phyloP scores from a whole-genome alignment of 176 grass and related monocot species.

The Elaeis guineensis region DNA sequence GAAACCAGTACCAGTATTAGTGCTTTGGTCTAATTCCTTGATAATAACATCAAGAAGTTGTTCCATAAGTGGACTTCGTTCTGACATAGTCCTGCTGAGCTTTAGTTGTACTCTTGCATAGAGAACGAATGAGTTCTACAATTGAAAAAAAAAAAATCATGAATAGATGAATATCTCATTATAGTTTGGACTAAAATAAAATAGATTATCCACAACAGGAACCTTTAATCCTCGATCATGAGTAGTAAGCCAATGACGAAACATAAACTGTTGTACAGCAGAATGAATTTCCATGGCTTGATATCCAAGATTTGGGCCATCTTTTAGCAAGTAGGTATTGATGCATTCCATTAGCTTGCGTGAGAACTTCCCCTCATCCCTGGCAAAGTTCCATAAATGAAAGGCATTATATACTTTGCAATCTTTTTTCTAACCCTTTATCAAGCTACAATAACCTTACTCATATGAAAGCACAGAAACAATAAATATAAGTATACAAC shows the following conservation, averaged over 20 bases:
- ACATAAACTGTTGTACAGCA: conserved; percentile 58
- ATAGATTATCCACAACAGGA: conserved; percentile 6
- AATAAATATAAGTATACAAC: too few relatives aligned
- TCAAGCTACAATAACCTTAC: too few relatives aligned
- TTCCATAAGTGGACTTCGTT: conserved; percentile 41
- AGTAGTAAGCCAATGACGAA: conserved; percentile 58
- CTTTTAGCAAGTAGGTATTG: conserved; percentile 72
- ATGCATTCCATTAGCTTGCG: conserved; percentile 88
- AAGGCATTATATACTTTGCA: conserved; percentile 12
- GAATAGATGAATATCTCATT: too few relatives aligned
- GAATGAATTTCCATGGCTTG: conserved; percentile 67
- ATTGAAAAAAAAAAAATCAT: conserved; percentile 6
- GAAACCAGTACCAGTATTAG: conserved; percentile 31
- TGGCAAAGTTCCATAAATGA: conserved; percentile 19
- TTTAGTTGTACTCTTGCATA: conserved; percentile 61
- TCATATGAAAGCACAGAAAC: not conserved
- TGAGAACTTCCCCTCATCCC: conserved; percentile 71
- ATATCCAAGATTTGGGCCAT: conserved; percentile 81
- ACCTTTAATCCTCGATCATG: conserved; percentile 76
- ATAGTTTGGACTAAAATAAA: not conserved
- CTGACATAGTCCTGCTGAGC: conserved; percentile 44
- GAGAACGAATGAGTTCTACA: conserved; percentile 69
- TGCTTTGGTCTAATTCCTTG: conserved; percentile 68
- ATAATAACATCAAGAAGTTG: conserved; percentile 69
- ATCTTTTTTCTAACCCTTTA: not conserved